Base-by-base conservation (phyloP, 202 grass and related monocot genomes). In the Schoenoplectus tabernaemontani region DNA sequence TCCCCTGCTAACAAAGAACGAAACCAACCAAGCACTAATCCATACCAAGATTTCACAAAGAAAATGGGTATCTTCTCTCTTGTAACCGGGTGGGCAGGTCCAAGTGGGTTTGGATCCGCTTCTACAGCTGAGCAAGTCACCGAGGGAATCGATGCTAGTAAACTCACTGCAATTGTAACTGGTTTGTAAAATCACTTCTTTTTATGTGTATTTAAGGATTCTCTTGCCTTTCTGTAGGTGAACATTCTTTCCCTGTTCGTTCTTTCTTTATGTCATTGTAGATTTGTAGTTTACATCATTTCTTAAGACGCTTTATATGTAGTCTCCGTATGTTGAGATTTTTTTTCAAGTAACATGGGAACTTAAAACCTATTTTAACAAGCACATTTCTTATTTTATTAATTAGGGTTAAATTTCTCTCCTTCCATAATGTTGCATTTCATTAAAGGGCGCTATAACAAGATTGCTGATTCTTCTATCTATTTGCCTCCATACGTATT, bases 41-140 rank as follows among this genome's bases (percentile, higher is more conserved):
- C 26, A 8, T 56, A 5, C 71, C 28, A 75, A 75, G 28, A 54
- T 36, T 75, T 54, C 47, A 62, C 44, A 3, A 60, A 51, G 10
- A 80, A 39, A 78, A 95, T 95, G 96, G 86, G 88, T 2, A 61
- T 95, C 56, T 61, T 93, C 37, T 78, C 91, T 53, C 78, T 93
- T 60, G 87, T 87, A 76, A 95, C 85, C 43, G 88, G 95, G 74
- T 87, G 69, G 88, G 84, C 84, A 1, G 93, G 93, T 77, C 13
- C 81, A 16, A 94, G 87, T 81, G 91, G 89, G 33, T 99, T 93
- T 34, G 92, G 92, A n/a, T 99, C 96, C 0, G 64, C 64, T 38
- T 88, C 85, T 62, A 99, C 96, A 34, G 92, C 96, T 13, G 96
- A 96, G 85, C 86, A 95, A 86, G 92, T 96, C 92, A 96, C 92